A percentile compares a stretch with the other conserved stretches of the same genome.
These are phyloP conservation scores for Phytopythium aichiense DNA, from an alignment of 352 stramenopile genomes.

Conservation along the genomic window DNA sequence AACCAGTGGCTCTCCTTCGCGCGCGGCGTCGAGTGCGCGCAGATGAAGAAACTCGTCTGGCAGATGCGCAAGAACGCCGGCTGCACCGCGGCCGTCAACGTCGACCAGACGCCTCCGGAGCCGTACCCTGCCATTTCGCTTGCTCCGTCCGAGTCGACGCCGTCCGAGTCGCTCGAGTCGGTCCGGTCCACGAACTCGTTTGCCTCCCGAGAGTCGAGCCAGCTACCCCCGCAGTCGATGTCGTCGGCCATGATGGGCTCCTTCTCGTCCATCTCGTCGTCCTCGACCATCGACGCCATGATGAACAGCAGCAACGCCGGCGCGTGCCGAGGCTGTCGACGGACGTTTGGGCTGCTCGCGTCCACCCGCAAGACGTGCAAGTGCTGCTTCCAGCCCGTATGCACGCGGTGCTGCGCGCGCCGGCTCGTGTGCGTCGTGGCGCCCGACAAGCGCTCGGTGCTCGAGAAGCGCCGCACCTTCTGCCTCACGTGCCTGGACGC, in stretches of 20 bases:
- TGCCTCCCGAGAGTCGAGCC: not conserved
- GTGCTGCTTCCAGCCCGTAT: constrained; percentile 26
- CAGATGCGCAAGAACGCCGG: constrained; percentile 26
- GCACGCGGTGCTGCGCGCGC: constrained; percentile 23
- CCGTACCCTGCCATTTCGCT: not conserved
- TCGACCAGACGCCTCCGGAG: constrained; percentile 2
- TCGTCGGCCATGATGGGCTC: not conserved
- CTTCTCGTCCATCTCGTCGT: constrained; percentile 1
- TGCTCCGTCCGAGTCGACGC: not conserved
- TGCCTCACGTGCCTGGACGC: constrained; percentile 26
- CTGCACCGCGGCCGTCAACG: not conserved
- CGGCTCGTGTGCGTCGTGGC: constrained; percentile 31
- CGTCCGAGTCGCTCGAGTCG: not conserved
- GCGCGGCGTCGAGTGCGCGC: constrained; percentile 24
- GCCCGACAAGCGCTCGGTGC: constrained; percentile 27
- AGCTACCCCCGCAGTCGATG: not conserved
- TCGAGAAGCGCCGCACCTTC: constrained; percentile 31
- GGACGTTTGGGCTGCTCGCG: constrained; percentile 28
- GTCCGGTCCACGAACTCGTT: not conserved
- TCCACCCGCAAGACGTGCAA: constrained; percentile 32
- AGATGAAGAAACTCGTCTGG: constrained; percentile 57
- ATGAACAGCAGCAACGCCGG: not conserved
- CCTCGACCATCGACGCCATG: not conserved
- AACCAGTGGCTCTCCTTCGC: constrained; percentile 30
- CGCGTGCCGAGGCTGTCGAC: constrained; percentile 18